Percentiles rank a stretch among this genome's conserved stretches.
phyloP scores from a whole-genome alignment of 768 basidiomycete species.

The Ephemerocybe angulata region DNA sequence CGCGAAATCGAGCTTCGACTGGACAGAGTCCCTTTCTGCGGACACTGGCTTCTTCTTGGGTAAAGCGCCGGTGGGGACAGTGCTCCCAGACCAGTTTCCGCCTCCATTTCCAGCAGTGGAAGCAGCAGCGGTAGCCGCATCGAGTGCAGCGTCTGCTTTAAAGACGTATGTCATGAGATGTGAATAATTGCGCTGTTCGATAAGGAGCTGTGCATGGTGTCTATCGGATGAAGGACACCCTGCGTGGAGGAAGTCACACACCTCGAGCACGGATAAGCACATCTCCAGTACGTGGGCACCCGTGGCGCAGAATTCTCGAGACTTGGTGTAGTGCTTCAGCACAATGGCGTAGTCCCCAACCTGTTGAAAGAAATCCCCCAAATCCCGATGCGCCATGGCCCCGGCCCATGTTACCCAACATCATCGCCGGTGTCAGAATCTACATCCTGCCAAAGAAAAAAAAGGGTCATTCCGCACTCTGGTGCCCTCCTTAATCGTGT shows the following conservation, averaged over 20 bases:
- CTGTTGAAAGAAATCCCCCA: slow-evolving; percentile 74
- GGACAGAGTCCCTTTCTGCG: slow-evolving; percentile 62
- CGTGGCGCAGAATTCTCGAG: slow-evolving; percentile 88
- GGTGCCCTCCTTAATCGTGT: slow-evolving; percentile 99
- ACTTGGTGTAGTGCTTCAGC: slow-evolving; percentile 83
- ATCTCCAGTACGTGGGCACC: slow-evolving; percentile 92
- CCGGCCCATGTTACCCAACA: too few relatives aligned
- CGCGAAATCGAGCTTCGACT: slow-evolving; percentile 79
- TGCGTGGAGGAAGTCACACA: slow-evolving; percentile 23
- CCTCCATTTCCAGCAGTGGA: slow-evolving; percentile 13
- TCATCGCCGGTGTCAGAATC: slow-evolving; percentile 1
- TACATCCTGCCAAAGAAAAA: background rate
- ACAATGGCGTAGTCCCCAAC: slow-evolving; percentile 69
- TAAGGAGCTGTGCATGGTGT: slow-evolving; percentile 55
- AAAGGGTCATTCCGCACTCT: slow-evolving; percentile 49
- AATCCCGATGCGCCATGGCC: slow-evolving; percentile 90
- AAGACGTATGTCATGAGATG: slow-evolving; percentile 90
- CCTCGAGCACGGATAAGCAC: slow-evolving; percentile 81
- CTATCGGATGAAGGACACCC: background rate
- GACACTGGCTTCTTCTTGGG: slow-evolving; percentile 44
- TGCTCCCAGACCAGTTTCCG: slow-evolving; percentile 17
- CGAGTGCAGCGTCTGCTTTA: slow-evolving; percentile 92
- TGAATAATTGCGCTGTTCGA: slow-evolving; percentile 83
- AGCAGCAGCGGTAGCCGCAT: slow-evolving; percentile 40
- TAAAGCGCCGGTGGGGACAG: slow-evolving; percentile 18